Conservation (phyloP, 2,329 filamentous ascomycete species). For the Acrodontium crateriforme region DNA sequence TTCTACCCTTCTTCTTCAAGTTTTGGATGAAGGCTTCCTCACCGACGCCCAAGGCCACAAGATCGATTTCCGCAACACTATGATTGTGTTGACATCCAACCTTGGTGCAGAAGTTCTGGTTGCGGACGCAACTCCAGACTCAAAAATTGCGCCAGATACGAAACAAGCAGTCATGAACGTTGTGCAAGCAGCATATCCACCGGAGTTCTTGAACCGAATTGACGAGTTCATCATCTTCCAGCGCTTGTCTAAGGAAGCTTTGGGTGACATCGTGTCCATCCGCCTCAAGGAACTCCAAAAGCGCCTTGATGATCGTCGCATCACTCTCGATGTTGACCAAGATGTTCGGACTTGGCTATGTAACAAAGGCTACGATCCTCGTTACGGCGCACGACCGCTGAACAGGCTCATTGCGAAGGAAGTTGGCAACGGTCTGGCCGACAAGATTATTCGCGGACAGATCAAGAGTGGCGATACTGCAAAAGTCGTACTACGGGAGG, state of each 20-base stretch:
- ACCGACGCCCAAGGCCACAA: constrained; percentile 94
- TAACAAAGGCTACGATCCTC: constrained; percentile 78
- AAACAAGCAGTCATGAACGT: constrained; percentile 79
- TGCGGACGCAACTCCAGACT: constrained; percentile 22
- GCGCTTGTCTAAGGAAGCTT: constrained; percentile 60
- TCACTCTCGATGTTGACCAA: constrained; percentile 56
- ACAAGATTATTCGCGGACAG: constrained; percentile 79
- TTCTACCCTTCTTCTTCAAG: constrained; percentile 78
- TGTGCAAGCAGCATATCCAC: constrained; percentile 60
- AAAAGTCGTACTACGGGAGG: constrained; percentile 52
- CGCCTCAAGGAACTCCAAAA: constrained; percentile 70
- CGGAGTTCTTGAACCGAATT: constrained; percentile 91
- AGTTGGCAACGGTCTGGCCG: constrained; percentile 77
- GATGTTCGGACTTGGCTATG: constrained; percentile 76
- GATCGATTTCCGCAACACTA: constrained; percentile 90
- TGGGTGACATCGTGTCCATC: constrained; percentile 90
- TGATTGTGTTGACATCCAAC: constrained; percentile 93
- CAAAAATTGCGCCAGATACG: constrained; percentile 51
- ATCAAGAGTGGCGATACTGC: constrained; percentile 63
- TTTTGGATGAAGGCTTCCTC: constrained; percentile 89
- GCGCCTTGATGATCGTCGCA: constrained; percentile 73
- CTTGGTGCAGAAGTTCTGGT: constrained; percentile 86
- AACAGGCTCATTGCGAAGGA: constrained; percentile 84
- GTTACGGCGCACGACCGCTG: constrained; percentile 78
- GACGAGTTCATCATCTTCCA: constrained; percentile 97